These are phyloP conservation scores for Aureobasidium sp. DNA, from an alignment of 2,329 filamentous ascomycete genomes.

Conservation along the genomic window DNA sequence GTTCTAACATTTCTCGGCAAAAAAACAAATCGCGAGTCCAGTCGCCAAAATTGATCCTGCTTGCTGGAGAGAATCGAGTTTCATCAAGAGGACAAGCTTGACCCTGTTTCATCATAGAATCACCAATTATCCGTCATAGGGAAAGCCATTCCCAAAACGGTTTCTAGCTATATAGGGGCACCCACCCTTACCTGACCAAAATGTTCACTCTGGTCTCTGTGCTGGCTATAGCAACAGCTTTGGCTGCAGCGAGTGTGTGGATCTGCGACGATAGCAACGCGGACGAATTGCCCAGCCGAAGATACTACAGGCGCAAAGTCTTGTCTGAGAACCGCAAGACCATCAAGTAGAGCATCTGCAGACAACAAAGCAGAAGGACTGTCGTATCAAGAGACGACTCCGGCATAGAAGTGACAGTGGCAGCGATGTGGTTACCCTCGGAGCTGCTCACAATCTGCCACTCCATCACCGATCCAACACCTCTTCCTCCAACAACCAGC, in stretches of 20 bases:
- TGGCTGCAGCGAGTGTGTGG: conserved; percentile 3
- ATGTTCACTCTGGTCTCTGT: conserved; percentile 9
- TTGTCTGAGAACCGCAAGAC: background rate
- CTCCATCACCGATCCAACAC: background rate
- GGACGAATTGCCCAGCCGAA: background rate
- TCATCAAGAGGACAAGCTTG: background rate
- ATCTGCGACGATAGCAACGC: background rate
- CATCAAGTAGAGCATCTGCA: background rate
- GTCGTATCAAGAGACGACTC: background rate
- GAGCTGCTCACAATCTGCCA: conserved; percentile 1
- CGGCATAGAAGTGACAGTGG: background rate
- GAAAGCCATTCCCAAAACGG: background rate
- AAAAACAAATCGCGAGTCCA: background rate
- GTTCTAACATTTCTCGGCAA: background rate
- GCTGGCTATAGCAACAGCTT: background rate
- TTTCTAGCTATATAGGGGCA: background rate
- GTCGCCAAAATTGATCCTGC: background rate
- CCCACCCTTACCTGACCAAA: background rate
- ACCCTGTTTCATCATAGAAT: conserved; percentile 1
- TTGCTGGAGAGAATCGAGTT: background rate
- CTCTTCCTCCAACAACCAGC: background rate
- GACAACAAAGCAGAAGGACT: background rate
- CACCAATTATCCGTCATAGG: background rate
- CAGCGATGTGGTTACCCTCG: background rate
- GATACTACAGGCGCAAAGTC: background rate